Base-by-base conservation (phyloP, 2,329 filamentous ascomycete genomes). In the Cytospora paraplurivora region DNA sequence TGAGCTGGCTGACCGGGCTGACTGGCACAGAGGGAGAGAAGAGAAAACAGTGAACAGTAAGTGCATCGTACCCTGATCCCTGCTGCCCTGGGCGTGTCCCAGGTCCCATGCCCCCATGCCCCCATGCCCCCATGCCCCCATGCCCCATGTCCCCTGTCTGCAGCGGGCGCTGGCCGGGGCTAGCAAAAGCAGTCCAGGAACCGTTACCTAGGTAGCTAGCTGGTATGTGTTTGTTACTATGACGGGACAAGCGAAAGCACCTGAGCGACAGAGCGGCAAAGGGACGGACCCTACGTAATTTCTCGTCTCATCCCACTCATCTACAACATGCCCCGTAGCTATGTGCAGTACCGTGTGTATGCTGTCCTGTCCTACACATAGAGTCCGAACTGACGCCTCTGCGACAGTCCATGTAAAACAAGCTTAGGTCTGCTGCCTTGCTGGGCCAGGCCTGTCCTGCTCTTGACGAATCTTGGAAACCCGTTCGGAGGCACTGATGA, bases 181-280 rank as follows among this genome's bases (percentile, higher is more conserved):
- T 47, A 47, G n/a, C 51, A 58, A 53, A 54, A 51, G 27, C 27
- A 56, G 35, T 58, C 13, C 60, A 62, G 60, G 60, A 62, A 58
- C 60, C 17, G 27, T 27, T 47, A 47, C n/a, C 19, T 17, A n/a
- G 15, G 41, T 47, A 47, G 27, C 27, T 27, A 27, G 2, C 27
- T 27, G 27, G 27, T 27, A 27, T 27, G 27, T 27, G 4, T 27
- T 27, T 27, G 27, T 27, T 27, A 27, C 27, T 47, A 21, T 11
- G 44, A 47, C n/a, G 44, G 44, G 44, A 47, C 44, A 47, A 47
- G 44, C 44, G 44, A 47, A 47, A 47, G 44, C 44, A 47, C 44
- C 33, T 44, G 17, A 27, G 27, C 5, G 27, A 44, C 55, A 3
- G 21, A 27, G 17, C 38, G 37, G 19, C 35, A 37, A 7, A 34